Conservation (phyloP, 1,284 basidiomycete genomes). For the Trichosporon sp. region DNA sequence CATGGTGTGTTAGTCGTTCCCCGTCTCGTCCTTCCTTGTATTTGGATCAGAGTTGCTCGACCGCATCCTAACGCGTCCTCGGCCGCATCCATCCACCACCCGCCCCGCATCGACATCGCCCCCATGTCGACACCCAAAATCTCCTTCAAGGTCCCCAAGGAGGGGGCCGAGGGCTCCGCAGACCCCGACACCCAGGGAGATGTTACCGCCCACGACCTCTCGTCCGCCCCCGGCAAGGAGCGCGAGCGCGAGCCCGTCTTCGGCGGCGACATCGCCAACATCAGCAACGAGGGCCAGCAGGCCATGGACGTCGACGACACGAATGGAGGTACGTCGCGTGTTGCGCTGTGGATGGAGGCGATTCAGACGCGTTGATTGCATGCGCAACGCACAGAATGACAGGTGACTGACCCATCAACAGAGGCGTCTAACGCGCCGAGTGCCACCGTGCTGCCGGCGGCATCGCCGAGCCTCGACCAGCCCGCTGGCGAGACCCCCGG, state of each 20-base stretch:
- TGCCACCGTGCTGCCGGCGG: slow-evolving; percentile 8
- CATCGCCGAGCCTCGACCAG: slow-evolving; percentile 15
- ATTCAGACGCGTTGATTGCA: background rate
- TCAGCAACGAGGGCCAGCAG: slow-evolving; percentile 32
- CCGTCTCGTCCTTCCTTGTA: slow-evolving; percentile 2
- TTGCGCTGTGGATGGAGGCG: background rate
- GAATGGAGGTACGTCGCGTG: slow-evolving; percentile 26
- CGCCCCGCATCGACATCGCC: slow-evolving; percentile 1
- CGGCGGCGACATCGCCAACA: slow-evolving; percentile 47
- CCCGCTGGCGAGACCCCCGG: slow-evolving; percentile 22
- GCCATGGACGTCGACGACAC: slow-evolving; percentile 29
- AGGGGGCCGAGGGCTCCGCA: slow-evolving; percentile 9
- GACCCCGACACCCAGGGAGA: slow-evolving; percentile 32
- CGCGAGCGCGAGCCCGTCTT: slow-evolving; percentile 48
- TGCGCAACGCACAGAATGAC: background rate
- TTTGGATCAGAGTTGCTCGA: slow-evolving; percentile 1
- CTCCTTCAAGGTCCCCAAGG: slow-evolving; percentile 36
- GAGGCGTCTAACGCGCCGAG: slow-evolving; percentile 22
- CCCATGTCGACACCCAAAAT: slow-evolving; percentile 47
- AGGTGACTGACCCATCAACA: slow-evolving; percentile 14
- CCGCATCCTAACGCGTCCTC: background rate
- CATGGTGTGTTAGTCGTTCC: background rate
- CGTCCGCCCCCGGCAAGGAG: slow-evolving; percentile 48
- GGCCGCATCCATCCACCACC: slow-evolving; percentile 8
- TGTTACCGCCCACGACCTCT: slow-evolving; percentile 42